Evolutionary conservation across 2,329 filamentous ascomycete genomes (phyloP).

Genomic region (Aspergillus fijiensis): DNA sequence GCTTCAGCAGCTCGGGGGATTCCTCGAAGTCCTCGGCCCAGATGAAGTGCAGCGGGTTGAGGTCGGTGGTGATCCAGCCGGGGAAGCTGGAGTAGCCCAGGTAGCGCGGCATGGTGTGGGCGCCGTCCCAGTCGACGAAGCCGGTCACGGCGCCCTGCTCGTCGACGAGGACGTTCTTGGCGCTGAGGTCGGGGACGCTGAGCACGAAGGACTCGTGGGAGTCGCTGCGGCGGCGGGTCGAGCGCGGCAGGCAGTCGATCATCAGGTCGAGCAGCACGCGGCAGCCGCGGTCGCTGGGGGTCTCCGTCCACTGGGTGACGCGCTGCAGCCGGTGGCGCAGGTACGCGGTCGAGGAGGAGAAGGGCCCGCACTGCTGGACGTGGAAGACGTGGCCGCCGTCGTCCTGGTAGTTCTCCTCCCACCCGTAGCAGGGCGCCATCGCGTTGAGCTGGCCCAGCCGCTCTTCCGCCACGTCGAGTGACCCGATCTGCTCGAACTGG

Average conservation of each 20-base stretch:
- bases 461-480: not conserved
- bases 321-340: not conserved
- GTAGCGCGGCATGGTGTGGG: constrained; percentile 7
- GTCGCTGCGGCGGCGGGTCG: not conserved
- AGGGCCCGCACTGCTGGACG: not conserved
- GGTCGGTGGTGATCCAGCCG: constrained; percentile 1
- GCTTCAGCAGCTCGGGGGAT: not conserved
- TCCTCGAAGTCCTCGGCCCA: not conserved
- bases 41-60: not conserved
- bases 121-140: constrained; percentile 4
- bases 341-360: not conserved
- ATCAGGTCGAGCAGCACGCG: constrained; percentile 4
- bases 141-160: not conserved
- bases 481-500: not conserved
- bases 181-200: not conserved
- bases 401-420: not conserved
- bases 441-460: not conserved
- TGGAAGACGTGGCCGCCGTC: not conserved
- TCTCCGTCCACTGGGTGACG: not conserved
- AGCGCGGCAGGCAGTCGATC: not conserved
- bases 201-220: constrained; percentile 2
- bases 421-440: not conserved
- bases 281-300: not conserved
- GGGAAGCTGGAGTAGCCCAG: constrained; percentile 2
- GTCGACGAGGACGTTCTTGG: not conserved